Evolutionary conservation across 2,329 filamentous ascomycete genomes (phyloP).

Genomic region (Microcyclospora pomicola): DNA sequence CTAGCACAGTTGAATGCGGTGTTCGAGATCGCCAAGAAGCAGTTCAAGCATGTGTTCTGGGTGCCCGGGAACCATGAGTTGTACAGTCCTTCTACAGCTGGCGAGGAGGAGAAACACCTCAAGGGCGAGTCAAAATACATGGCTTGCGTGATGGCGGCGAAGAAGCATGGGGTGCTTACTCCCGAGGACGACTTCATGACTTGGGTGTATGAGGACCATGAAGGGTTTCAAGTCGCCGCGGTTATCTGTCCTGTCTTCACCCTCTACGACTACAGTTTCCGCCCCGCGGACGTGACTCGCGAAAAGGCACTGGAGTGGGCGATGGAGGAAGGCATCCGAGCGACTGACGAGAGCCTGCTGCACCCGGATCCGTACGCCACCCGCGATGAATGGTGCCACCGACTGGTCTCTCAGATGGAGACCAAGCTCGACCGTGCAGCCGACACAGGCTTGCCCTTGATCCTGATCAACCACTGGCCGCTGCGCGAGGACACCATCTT

Average conservation of each 20-base stretch:
- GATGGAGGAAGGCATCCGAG: slow-evolving; percentile 30
- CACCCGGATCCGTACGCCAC: slow-evolving; percentile 32
- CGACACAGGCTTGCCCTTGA: slow-evolving; percentile 20
- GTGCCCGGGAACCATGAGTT: slow-evolving; percentile 46
- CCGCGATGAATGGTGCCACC: slow-evolving; percentile 33
- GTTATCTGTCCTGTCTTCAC: slow-evolving; percentile 45
- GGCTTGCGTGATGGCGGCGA: slow-evolving; percentile 40
- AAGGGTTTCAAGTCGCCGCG: slow-evolving; percentile 36
- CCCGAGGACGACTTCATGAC: slow-evolving; percentile 42
- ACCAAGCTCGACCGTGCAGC: slow-evolving; percentile 25
- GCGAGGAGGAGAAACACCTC: slow-evolving; percentile 23
- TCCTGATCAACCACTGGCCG: slow-evolving; percentile 36
- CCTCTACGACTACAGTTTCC: slow-evolving; percentile 46
- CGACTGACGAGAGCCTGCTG: slow-evolving; percentile 33
- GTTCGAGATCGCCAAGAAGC: slow-evolving; percentile 29
- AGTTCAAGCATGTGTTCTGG: slow-evolving; percentile 40
- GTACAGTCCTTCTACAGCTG: slow-evolving; percentile 35
- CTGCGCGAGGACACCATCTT: slow-evolving; percentile 31
- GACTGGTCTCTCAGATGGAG: slow-evolving; percentile 27
- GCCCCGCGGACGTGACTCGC: slow-evolving; percentile 35
- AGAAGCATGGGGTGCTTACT: slow-evolving; percentile 38
- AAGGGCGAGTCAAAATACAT: slow-evolving; percentile 41
- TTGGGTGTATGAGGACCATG: slow-evolving; percentile 28
- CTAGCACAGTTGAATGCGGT: slow-evolving; percentile 21
- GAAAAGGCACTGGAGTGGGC: slow-evolving; percentile 36